Percentiles rank a stretch among this genome's conserved stretches.
Conservation (phyloP, 805 yeast species). For the Cyberlindnera americana region DNA sequence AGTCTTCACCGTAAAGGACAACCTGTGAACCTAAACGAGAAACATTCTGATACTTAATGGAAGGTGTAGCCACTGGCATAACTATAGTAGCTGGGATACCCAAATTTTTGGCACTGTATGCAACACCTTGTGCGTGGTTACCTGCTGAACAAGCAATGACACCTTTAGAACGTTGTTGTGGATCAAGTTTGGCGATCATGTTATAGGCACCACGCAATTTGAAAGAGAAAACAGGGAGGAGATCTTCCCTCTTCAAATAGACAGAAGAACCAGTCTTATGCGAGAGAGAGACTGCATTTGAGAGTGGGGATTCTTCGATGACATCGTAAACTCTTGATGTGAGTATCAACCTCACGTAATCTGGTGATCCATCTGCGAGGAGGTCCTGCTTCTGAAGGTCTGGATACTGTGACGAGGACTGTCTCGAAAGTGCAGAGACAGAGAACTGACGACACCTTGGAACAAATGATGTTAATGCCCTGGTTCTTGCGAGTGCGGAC, state of each 20-base stretch:
- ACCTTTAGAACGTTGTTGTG: slow-evolving; percentile 62
- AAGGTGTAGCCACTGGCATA: slow-evolving; percentile 97
- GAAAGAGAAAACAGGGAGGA: slow-evolving; percentile 92
- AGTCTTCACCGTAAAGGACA: slow-evolving; percentile 88
- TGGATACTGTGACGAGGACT: slow-evolving; percentile 15
- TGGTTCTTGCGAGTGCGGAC: slow-evolving; percentile 2
- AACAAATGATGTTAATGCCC: slow-evolving; percentile 1
- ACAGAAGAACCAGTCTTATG: slow-evolving; percentile 74
- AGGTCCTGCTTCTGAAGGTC: slow-evolving; percentile 44
- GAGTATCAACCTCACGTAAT: slow-evolving; percentile 83
- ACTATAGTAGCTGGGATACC: slow-evolving; percentile 94
- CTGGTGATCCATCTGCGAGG: slow-evolving; percentile 69
- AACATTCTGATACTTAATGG: slow-evolving; percentile 90
- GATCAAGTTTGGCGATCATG: slow-evolving; percentile 84
- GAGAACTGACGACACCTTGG: background rate
- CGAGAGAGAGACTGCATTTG: slow-evolving; percentile 70
- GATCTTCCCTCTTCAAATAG: slow-evolving; percentile 84
- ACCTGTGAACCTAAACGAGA: slow-evolving; percentile 92
- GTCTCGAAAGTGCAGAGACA: background rate
- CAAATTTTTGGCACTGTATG: slow-evolving; percentile 80
- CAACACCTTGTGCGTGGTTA: slow-evolving; percentile 99
- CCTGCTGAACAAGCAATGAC: slow-evolving; percentile 99
- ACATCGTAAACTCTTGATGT: slow-evolving; percentile 95
- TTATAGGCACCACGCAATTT: slow-evolving; percentile 97
- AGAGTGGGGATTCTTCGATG: slow-evolving; percentile 83